Evolutionary conservation across 768 basidiomycete genomes (phyloP).

Genomic region (Trichaptum fuscoviolaceum): DNA sequence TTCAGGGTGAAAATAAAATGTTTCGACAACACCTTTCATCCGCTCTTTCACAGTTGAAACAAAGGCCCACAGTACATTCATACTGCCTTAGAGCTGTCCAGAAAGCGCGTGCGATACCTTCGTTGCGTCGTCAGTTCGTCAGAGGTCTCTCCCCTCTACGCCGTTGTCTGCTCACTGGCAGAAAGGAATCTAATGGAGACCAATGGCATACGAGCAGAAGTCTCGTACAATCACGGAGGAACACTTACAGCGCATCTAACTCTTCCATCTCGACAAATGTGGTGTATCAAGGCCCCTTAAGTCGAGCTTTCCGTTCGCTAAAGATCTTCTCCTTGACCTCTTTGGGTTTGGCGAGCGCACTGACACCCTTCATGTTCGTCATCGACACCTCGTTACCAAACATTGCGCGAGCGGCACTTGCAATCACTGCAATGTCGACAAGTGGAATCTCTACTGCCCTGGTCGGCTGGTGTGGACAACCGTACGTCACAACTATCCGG

Average conservation of each 20-base stretch:
- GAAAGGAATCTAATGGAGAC: neutral
- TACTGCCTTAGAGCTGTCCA: neutral
- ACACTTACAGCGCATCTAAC: neutral
- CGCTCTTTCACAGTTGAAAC: neutral
- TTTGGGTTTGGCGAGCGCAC: conserved; percentile 56
- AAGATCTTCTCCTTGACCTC: conserved; percentile 84
- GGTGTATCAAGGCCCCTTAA: conserved; percentile 64
- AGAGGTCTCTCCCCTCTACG: neutral
- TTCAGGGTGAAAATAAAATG: neutral
- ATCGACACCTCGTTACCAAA: conserved; percentile 73
- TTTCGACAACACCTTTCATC: neutral
- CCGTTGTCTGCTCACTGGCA: neutral
- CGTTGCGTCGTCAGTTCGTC: neutral
- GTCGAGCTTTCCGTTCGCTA: conserved; percentile 66
- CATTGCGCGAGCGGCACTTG: conserved; percentile 62
- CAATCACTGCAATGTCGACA: conserved; percentile 64
- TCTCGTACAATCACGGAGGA: neutral
- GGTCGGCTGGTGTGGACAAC: conserved; percentile 63
- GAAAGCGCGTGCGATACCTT: neutral
- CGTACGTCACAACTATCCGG: conserved; percentile 67
- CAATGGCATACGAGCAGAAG: neutral
- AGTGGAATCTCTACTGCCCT: conserved; percentile 71
- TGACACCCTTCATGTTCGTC: conserved; percentile 78
- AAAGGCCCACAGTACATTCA: neutral
- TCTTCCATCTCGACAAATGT: neutral